A percentile compares a stretch with the other conserved stretches of the same genome.
phyloP scores from a whole-genome alignment of 1,284 basidiomycete species.

The Mrakiaceae sp. region DNA sequence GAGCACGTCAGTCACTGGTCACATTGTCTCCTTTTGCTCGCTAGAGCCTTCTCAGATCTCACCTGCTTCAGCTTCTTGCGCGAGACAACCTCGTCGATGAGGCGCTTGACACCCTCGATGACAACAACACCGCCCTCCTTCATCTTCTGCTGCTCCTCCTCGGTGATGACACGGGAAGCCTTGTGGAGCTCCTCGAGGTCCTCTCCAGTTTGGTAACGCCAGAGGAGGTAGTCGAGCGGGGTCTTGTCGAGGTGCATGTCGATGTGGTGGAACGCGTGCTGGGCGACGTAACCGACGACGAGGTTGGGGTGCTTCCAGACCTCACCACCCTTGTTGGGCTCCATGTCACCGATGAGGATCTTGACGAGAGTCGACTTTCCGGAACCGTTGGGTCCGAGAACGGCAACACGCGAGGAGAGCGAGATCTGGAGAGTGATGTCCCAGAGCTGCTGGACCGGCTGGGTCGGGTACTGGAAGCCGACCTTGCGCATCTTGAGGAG shows the following conservation, averaged over 20 bases:
- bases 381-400: constrained; percentile 94
- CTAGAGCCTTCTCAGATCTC: background rate
- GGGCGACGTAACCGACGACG: constrained; percentile 96
- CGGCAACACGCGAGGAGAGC: constrained; percentile 89
- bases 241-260: constrained; percentile 97
- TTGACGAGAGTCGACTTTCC: constrained; percentile 99
- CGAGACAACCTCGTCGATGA: constrained; percentile 79
- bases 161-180: constrained; percentile 73
- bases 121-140: constrained; percentile 80
- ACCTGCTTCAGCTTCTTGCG: constrained; percentile 96
- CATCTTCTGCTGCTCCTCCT: constrained; percentile 90
- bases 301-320: constrained; percentile 99
- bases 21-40: too few species aligned
- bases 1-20: background rate
- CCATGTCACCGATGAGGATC: constrained; percentile 93
- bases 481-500: constrained; percentile 96
- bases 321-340: constrained; percentile 90
- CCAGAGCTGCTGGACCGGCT: constrained; percentile 76
- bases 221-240: constrained; percentile 95
- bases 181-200: constrained; percentile 94
- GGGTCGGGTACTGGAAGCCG: constrained; percentile 88
- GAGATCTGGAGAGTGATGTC: constrained; percentile 94
- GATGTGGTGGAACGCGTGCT: constrained; percentile 99
- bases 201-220: constrained; percentile 99
- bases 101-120: constrained; percentile 85